phyloP scores from a whole-genome alignment of 208 protist species.

The Blechomonas ayalai region DNA sequence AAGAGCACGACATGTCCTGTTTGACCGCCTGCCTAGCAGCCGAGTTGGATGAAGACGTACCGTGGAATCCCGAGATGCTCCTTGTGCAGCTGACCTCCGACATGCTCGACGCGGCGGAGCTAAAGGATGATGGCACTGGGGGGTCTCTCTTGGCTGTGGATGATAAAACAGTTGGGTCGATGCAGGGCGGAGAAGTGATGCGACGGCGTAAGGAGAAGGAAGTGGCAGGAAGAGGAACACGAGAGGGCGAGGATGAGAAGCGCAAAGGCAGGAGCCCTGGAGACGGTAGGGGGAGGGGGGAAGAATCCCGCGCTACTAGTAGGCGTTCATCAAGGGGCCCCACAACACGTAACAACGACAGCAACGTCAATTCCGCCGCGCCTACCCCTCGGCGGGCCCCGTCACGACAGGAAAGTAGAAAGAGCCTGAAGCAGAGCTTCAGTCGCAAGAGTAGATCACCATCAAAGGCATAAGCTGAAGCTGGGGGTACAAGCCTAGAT shows the following conservation, averaged over 20 bases:
- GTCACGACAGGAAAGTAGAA: background rate
- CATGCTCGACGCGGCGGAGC: constrained; percentile 64
- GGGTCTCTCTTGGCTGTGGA: background rate
- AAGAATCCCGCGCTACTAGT: constrained; percentile 8
- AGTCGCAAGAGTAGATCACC: no score
- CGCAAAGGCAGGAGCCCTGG: background rate
- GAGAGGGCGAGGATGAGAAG: background rate
- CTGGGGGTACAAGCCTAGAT: no score
- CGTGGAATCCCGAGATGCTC: constrained; percentile 87
- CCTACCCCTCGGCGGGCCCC: background rate
- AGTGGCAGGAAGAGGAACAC: background rate
- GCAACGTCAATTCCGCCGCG: constrained; percentile 1
- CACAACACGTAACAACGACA: constrained; percentile 4
- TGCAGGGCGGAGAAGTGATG: constrained; percentile 45
- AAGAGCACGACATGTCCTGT: constrained; percentile 75
- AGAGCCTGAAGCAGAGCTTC: background rate
- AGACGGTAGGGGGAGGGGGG: background rate
- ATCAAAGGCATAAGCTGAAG: no score
- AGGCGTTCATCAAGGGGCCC: constrained; percentile 6
- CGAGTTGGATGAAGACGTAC: constrained; percentile 78
- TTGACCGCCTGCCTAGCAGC: constrained; percentile 70
- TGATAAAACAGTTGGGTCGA: constrained; percentile 22
- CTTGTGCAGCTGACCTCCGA: constrained; percentile 86
- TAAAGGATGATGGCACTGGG: constrained; percentile 10
- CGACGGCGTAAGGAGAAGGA: constrained; percentile 22